phyloP scores from a whole-genome alignment of 2,329 filamentous ascomycete genomes.

The Colletotrichum sansevieriae region DNA sequence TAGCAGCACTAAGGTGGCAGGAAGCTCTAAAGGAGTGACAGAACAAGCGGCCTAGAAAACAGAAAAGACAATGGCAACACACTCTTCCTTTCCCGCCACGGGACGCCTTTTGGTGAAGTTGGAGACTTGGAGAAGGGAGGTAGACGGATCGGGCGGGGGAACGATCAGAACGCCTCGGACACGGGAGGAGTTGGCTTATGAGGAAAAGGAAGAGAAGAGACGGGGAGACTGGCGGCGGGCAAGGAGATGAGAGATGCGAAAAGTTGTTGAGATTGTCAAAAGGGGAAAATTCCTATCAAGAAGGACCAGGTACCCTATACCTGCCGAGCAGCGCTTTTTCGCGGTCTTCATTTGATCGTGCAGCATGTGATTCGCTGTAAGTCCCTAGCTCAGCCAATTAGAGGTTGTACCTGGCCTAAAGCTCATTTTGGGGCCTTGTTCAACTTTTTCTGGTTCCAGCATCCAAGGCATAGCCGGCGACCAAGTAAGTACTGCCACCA shows the following conservation, averaged over 20 bases:
- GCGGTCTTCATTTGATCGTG: constrained; percentile 40
- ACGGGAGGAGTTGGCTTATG: constrained; percentile 38
- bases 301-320: constrained; percentile 41
- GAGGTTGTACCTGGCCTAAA: constrained; percentile 25
- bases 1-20: constrained; percentile 41
- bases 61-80: constrained; percentile 44
- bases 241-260: constrained; percentile 36
- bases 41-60: constrained; percentile 29
- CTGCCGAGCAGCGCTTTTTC: constrained; percentile 24
- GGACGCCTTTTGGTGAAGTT: constrained; percentile 28
- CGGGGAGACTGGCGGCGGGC: constrained; percentile 26
- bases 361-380: constrained; percentile 41
- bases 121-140: constrained; percentile 25
- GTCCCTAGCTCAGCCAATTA: constrained; percentile 27
- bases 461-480: constrained; percentile 18
- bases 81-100: constrained; percentile 32
- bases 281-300: constrained; percentile 44
- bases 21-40: constrained; percentile 57
- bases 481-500: constrained; percentile 4
- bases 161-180: constrained; percentile 30
- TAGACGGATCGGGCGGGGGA: constrained; percentile 40
- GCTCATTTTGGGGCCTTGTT: constrained; percentile 39
- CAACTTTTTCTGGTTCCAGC: constrained; percentile 24
- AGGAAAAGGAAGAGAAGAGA: constrained; percentile 37
- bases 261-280: constrained; percentile 44